phyloP scores from a whole-genome alignment of 305 asterid genomes.

The Stenogyne calaminthoides region DNA sequence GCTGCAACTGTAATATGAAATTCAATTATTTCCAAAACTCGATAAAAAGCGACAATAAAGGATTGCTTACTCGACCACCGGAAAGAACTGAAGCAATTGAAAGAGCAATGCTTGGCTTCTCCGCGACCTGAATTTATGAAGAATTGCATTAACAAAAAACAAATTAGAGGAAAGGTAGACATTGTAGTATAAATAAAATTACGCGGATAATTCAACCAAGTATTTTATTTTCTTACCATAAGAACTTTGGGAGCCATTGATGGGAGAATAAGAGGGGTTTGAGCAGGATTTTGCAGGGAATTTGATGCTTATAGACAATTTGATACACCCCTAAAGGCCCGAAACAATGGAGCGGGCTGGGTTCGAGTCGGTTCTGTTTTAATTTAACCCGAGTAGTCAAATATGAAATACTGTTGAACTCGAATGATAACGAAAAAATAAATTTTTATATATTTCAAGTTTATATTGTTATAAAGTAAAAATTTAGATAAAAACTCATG shows the following conservation, averaged over 20 bases:
- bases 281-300: conserved; percentile 19
- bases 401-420: no score
- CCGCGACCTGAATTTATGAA: conserved; percentile 66
- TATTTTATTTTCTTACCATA: conserved; percentile 40
- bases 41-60: neutral
- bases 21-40: neutral
- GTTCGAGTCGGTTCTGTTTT: neutral
- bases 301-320: neutral
- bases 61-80: conserved; percentile 63
- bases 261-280: neutral
- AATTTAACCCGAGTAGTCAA: neutral
- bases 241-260: conserved; percentile 67
- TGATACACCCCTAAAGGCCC: neutral
- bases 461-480: no score
- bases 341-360: neutral
- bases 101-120: conserved; percentile 92
- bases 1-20: conserved; percentile 16
- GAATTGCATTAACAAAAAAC: neutral
- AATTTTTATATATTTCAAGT: no score
- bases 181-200: neutral
- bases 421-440: no score
- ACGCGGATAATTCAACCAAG: neutral
- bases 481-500: no score
- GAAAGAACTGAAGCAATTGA: conserved; percentile 83
- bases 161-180: neutral